Conservation (phyloP, 2,329 filamentous ascomycete species). For the Pleoardoris graminearum region DNA sequence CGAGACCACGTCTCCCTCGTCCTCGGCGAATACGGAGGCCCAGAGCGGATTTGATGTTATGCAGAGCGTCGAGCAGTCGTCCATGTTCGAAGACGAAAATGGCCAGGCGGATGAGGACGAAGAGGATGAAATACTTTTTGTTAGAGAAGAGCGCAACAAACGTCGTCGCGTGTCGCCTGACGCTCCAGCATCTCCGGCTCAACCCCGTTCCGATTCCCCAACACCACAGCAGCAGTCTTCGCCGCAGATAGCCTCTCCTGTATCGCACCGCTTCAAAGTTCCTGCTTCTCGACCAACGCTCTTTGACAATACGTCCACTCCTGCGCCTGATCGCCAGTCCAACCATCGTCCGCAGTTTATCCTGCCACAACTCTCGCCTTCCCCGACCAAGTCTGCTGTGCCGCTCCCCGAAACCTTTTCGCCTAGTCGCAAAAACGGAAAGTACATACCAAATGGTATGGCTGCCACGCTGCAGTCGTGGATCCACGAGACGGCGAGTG, state of each 20-base stretch:
- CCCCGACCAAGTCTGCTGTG: slow-evolving; percentile 27
- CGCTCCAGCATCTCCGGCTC: slow-evolving; percentile 13
- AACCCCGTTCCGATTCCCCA: background rate
- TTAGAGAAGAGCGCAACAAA: slow-evolving; percentile 20
- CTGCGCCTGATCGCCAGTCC: slow-evolving; percentile 6
- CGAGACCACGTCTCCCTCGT: slow-evolving; percentile 33
- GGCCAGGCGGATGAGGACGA: slow-evolving; percentile 13
- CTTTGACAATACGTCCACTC: slow-evolving; percentile 10
- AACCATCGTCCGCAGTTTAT: slow-evolving; percentile 45
- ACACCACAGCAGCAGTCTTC: background rate
- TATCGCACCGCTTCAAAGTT: slow-evolving; percentile 33
- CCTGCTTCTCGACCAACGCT: slow-evolving; percentile 21
- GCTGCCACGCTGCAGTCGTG: slow-evolving; percentile 55
- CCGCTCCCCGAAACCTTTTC: slow-evolving; percentile 59
- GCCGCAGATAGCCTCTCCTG: slow-evolving; percentile 17
- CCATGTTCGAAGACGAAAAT: slow-evolving; percentile 1
- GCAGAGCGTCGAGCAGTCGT: slow-evolving; percentile 20
- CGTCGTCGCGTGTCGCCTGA: slow-evolving; percentile 29
- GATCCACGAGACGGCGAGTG: slow-evolving; percentile 51
- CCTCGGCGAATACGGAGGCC: slow-evolving; percentile 10
- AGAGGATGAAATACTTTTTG: slow-evolving; percentile 37
- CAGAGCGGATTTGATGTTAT: slow-evolving; percentile 9
- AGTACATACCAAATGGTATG: slow-evolving; percentile 54
- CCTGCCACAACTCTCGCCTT: slow-evolving; percentile 37
- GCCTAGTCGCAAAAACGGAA: slow-evolving; percentile 54